phyloP scores from a whole-genome alignment of 2,329 filamentous ascomycete species.

The Colletotrichum lentis region DNA sequence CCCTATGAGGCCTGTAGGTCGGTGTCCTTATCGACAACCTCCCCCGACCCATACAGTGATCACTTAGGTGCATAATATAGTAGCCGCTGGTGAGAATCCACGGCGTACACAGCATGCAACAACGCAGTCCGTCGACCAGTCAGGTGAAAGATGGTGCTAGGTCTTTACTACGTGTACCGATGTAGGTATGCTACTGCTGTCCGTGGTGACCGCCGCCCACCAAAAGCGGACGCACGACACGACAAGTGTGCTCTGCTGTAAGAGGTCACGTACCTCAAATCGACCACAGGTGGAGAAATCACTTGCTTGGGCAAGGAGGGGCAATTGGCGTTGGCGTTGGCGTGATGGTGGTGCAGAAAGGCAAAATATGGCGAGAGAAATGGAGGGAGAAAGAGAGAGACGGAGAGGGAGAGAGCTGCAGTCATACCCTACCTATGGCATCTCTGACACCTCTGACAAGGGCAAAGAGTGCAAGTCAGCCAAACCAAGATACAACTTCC shows the following conservation, averaged over 20 bases:
- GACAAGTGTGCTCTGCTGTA: not conserved
- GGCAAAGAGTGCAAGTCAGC: not conserved
- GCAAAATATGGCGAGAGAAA: slow-evolving; percentile 7
- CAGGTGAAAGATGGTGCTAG: not conserved
- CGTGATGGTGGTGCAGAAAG: slow-evolving; percentile 20
- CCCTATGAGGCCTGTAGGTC: too few relatives aligned
- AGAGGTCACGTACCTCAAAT: not conserved
- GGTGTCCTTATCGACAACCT: not conserved
- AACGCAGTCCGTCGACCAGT: not conserved
- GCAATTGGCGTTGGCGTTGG: slow-evolving; percentile 9
- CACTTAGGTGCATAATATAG: too few relatives aligned
- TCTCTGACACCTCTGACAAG: not conserved
- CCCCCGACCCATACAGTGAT: too few relatives aligned
- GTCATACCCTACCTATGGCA: slow-evolving; percentile 17
- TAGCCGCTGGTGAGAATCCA: not conserved
- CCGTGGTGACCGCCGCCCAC: not conserved
- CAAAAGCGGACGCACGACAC: slow-evolving; percentile 1
- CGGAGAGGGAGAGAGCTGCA: slow-evolving; percentile 4
- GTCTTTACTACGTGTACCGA: not conserved
- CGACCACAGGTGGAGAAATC: slow-evolving; percentile 7
- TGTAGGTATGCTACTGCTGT: not conserved
- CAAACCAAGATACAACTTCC: not conserved
- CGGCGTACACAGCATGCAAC: not conserved
- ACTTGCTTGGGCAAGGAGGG: not conserved
- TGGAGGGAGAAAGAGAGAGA: not conserved